Evolutionary conservation across 2,329 filamentous ascomycete genomes (phyloP), one percentile per base, ranked within the genome.

Genomic region (Cladophialophora immunda): DNA sequence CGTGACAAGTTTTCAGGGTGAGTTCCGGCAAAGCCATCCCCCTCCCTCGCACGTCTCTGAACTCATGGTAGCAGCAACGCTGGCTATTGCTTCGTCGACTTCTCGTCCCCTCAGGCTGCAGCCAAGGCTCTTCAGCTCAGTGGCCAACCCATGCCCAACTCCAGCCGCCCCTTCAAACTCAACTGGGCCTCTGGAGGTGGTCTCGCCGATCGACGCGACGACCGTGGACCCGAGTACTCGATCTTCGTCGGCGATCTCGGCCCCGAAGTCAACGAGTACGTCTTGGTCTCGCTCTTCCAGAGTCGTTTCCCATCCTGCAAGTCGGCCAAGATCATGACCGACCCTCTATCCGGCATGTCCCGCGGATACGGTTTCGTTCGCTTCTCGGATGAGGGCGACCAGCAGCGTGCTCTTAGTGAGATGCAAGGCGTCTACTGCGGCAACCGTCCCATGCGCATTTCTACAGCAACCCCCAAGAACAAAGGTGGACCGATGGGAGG

Each of bases 361-460:
- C 93, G 95, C 70, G 95, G 95, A 64, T 99, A 99, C 76, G 95
- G 95, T 55, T 99, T 99, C 76, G 95, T 99, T 61, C 93, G 95
- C 73, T 99, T 99, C 84, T 93, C 93, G 60, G 93, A 97, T 73
- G 94, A 98, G 84, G 88, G 89, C 73, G 95, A 99, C 77, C 94
- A 98, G 84, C 94, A 99, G 84, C 92, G 94, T 69, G 94, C 95
- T 70, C 86, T 99, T 25, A 91, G 90, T 60, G 95, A 99, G 84
- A 99, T 99, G 95, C 95, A 99, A 83, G 95, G 95, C 73, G 95
- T 98, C 38, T 99, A 98, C 85, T 98, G 95, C 78, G 95, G 95
- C 72, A 99, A 98, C 83, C 89, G 95, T 70, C 95, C 95, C 62
- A 99, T 99, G 95, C 91, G 95, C 76, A 98, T 99, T 78, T 97